Base-by-base conservation (phyloP, 2,329 filamentous ascomycete genomes). In the Sarocladium oryzae region DNA sequence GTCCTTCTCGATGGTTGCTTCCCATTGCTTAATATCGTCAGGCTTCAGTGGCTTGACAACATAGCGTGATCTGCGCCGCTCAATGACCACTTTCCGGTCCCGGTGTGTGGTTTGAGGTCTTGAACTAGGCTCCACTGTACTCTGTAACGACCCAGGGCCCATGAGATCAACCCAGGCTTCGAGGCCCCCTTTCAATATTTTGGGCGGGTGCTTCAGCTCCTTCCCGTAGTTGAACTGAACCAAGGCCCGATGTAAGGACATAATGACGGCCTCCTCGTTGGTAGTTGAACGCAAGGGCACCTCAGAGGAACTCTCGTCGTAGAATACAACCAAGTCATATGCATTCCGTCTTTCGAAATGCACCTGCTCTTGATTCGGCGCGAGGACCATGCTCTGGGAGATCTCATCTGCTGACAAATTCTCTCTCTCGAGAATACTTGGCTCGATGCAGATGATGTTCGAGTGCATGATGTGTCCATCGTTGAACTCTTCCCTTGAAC, bases 311-410 rank as follows among this genome's bases (percentile, higher is more conserved):
- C 77, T 55, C 57, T 92, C 79, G 65, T 99, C 90, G 64, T 97
- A 95, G 60, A 95, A 93, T 0, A 99, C 88, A 10, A 99, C 79
- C 37, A 96, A 69, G 57, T 97, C 90, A 59, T 87, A 96, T 52
- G 86, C 77, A 56, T 91, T 78, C 13, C 85, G 79, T 52, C 81
- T 72, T 37, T 81, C 82, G 60, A 95, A 96, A 28, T 89, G 73
- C 2, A 75, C 69, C 57, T 87, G 84, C 64, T 99, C 93, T n/a
- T 75, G 68, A n/a, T 82, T 72, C 0, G 88, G 85, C 0, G 82
- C 85, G 5, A 93, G 67, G 2, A 89, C 75, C 59, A 91, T 75
- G 54, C 83, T 83, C 54, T 90, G 86, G 16, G 72, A 75, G 33
- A 86, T 77, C 20, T 85, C 71, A 18, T 76, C 73, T 2, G 79